These are phyloP conservation scores for Spathaspora boniae DNA, from an alignment of 805 yeast species.

Conservation along the genomic window DNA sequence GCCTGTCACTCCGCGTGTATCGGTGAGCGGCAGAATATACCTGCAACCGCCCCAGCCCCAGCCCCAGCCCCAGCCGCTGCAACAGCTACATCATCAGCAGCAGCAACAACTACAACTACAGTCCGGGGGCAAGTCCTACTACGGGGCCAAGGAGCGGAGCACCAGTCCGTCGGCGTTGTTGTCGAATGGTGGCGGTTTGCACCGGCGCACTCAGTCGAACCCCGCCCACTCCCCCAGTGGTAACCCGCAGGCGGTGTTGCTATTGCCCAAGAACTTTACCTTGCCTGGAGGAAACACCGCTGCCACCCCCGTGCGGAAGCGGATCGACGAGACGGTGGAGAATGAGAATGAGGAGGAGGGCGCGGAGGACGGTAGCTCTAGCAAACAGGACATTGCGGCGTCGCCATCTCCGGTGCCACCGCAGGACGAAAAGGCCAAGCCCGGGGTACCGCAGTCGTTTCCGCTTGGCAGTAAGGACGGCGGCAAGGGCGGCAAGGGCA, in stretches of 20 bases:
- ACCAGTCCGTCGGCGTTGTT: no score
- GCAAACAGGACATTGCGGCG: neutral
- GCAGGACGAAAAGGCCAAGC: neutral
- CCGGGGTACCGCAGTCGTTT: no score
- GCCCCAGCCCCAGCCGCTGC: constrained; percentile 7
- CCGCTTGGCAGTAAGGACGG: no score
- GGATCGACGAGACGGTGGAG: constrained; percentile 7
- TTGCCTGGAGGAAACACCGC: constrained; percentile 15
- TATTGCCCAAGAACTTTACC: constrained; percentile 48
- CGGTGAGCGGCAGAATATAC: no score
- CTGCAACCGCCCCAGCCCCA: neutral
- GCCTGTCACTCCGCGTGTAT: no score
- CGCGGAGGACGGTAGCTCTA: neutral
- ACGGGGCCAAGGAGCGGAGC: neutral
- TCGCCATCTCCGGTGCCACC: constrained; percentile 5
- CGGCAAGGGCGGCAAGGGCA: neutral
- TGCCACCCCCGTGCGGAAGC: constrained; percentile 13
- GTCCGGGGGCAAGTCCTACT: neutral
- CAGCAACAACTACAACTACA: constrained; percentile 8
- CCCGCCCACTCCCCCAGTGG: constrained; percentile 18
- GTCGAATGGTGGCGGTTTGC: no score
- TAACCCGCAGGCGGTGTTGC: constrained; percentile 44
- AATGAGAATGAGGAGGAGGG: constrained; percentile 1
- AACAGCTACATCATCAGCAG: constrained; percentile 6
- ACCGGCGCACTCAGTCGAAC: constrained; percentile 32